A percentile compares a stretch with the other conserved stretches of the same genome.
phyloP scores from a whole-genome alignment of 2,329 filamentous ascomycete genomes.

The Plenodomus biglobosus region DNA sequence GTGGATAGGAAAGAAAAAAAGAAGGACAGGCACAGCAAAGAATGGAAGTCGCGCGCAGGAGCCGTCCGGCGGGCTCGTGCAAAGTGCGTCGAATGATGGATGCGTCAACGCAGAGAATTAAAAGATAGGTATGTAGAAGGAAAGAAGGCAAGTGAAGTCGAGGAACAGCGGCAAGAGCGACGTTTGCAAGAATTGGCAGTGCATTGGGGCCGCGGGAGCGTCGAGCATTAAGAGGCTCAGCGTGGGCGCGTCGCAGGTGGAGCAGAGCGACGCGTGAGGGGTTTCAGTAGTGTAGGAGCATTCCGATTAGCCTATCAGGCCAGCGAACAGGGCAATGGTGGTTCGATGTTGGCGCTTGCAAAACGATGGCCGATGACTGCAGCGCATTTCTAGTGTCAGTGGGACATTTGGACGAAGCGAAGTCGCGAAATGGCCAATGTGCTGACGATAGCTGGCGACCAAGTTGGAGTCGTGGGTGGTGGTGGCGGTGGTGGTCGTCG shows the following conservation, averaged over 20 bases:
- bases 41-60: constrained; percentile 40
- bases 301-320: constrained; percentile 34
- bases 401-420: background rate
- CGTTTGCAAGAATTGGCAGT: constrained; percentile 29
- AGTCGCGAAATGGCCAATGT: too few species aligned
- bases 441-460: too few species aligned
- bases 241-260: constrained; percentile 38
- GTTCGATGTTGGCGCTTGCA: constrained; percentile 31
- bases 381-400: background rate
- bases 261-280: constrained; percentile 30
- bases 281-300: constrained; percentile 42
- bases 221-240: constrained; percentile 40
- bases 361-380: background rate
- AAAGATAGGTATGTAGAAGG: constrained; percentile 32
- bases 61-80: constrained; percentile 45
- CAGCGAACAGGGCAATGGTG: constrained; percentile 13
- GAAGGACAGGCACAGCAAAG: constrained; percentile 19
- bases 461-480: too few species aligned
- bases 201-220: constrained; percentile 25
- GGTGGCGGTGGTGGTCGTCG: background rate
- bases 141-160: constrained; percentile 29
- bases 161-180: constrained; percentile 28
- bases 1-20: background rate
- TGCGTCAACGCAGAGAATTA: constrained; percentile 28
- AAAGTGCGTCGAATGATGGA: constrained; percentile 33